Conservation (phyloP, 305 asterid genomes). For the Ilex paraguariensis region DNA sequence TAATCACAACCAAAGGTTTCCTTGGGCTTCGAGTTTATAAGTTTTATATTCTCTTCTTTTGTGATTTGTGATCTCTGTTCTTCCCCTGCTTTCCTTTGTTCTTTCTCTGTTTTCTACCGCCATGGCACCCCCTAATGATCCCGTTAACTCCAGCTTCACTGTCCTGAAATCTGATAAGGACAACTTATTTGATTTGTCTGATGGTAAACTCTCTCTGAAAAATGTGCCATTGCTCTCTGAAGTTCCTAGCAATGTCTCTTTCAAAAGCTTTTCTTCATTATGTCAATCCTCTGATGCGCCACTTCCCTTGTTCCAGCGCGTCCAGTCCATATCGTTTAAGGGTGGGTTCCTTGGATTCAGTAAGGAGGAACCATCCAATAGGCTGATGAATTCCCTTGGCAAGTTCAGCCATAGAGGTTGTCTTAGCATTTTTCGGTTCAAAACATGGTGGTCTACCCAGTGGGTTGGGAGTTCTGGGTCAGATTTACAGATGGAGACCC, state of each 20-base stretch:
- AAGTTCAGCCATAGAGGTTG: conserved; percentile 49
- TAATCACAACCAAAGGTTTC: not conserved
- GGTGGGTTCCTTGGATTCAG: conserved; percentile 73
- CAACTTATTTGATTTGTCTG: conserved; percentile 25
- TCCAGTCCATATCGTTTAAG: conserved; percentile 35
- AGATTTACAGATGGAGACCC: conserved; percentile 75
- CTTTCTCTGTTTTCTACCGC: conserved; percentile 2
- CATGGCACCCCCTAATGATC: conserved; percentile 59
- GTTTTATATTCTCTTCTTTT: not conserved
- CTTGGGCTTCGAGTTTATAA: not conserved
- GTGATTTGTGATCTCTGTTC: conserved; percentile 1
- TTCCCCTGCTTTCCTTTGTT: conserved; percentile 16
- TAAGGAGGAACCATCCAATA: conserved; percentile 32
- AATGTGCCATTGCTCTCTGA: conserved; percentile 44
- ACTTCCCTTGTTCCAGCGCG: conserved; percentile 34
- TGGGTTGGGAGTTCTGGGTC: conserved; percentile 78
- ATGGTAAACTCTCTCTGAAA: conserved; percentile 33
- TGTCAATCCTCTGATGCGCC: conserved; percentile 52
- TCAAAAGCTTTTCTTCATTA: conserved; percentile 39
- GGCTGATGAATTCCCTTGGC: conserved; percentile 54
- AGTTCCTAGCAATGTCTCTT: conserved; percentile 57
- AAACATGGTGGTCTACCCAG: conserved; percentile 93
- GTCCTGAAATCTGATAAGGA: conserved; percentile 19
- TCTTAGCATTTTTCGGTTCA: conserved; percentile 81
- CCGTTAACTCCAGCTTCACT: conserved; percentile 16